phyloP scores from a whole-genome alignment of 371 early-diverging fungal species.

The Haplosporangium sp. region DNA sequence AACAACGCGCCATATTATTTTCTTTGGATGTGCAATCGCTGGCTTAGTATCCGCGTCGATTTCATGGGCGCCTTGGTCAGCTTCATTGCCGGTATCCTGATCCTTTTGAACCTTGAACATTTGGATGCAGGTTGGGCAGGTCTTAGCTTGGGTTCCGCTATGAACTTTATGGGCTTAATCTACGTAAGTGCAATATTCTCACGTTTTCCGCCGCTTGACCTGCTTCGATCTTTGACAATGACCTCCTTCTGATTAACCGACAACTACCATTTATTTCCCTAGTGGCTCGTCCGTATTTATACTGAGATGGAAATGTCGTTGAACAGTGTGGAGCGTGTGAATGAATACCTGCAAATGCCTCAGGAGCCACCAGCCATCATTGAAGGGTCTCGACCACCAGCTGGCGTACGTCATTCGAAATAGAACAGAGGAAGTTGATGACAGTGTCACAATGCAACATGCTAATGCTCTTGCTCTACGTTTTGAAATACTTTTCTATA shows the following conservation, averaged over 20 bases:
- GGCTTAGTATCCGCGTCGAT: conserved; percentile 83
- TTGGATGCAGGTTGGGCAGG: conserved; percentile 81
- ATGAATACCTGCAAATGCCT: conserved; percentile 68
- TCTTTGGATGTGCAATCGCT: conserved; percentile 84
- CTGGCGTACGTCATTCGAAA: conserved; percentile 32
- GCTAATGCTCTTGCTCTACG: neutral
- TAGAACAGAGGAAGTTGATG: neutral
- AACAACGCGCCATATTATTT: conserved; percentile 78
- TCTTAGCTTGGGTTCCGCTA: conserved; percentile 77
- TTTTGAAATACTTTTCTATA: neutral
- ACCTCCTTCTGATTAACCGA: no score
- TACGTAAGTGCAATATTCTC: no score
- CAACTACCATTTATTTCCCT: no score
- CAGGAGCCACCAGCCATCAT: conserved; percentile 70
- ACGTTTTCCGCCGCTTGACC: no score
- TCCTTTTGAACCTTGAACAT: conserved; percentile 51
- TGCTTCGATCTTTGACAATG: neutral
- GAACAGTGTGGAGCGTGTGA: conserved; percentile 76
- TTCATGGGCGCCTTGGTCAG: conserved; percentile 72
- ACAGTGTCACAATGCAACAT: no score
- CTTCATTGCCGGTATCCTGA: conserved; percentile 67
- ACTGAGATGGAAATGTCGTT: conserved; percentile 74
- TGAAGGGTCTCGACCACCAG: conserved; percentile 61
- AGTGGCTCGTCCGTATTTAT: conserved; percentile 58
- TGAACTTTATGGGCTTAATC: conserved; percentile 73